Conservation (phyloP, 352 stramenopile species). For the Pseudoperonospora humuli region DNA sequence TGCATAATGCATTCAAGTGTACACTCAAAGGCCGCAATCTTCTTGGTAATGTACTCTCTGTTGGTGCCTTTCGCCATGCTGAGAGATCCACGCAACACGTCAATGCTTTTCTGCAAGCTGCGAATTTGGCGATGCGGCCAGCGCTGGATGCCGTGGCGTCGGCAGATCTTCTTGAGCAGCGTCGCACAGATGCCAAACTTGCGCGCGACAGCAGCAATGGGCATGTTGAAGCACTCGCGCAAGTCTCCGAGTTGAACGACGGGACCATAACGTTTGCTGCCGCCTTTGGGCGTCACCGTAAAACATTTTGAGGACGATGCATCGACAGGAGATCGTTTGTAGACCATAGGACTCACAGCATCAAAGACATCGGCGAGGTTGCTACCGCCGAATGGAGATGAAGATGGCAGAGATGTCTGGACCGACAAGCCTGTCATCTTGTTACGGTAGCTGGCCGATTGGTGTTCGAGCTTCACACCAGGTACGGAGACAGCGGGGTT, state of each 20-base stretch:
- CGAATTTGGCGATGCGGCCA: slow-evolving; percentile 82
- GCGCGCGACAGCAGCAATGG: slow-evolving; percentile 65
- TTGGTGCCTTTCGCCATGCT: slow-evolving; percentile 63
- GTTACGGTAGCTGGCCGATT: slow-evolving; percentile 24
- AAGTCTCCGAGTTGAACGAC: slow-evolving; percentile 73
- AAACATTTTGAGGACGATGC: neutral
- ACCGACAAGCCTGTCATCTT: slow-evolving; percentile 46
- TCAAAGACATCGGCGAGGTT: slow-evolving; percentile 22
- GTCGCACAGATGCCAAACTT: slow-evolving; percentile 85
- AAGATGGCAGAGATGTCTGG: slow-evolving; percentile 18
- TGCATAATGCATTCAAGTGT: slow-evolving; percentile 78
- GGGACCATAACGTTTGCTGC: slow-evolving; percentile 50
- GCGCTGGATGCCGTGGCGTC: slow-evolving; percentile 71
- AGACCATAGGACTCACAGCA: slow-evolving; percentile 46
- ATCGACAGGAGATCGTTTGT: slow-evolving; percentile 6
- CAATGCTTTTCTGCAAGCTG: slow-evolving; percentile 76
- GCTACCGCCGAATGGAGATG: slow-evolving; percentile 2
- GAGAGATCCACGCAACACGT: slow-evolving; percentile 70
- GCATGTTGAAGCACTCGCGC: slow-evolving; percentile 78
- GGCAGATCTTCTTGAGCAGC: slow-evolving; percentile 80
- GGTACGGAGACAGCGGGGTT: neutral
- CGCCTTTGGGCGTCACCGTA: slow-evolving; percentile 10
- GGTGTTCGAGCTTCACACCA: slow-evolving; percentile 6
- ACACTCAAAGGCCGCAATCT: slow-evolving; percentile 75
- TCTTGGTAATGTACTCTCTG: slow-evolving; percentile 75